Base-by-base conservation (phyloP, 306 rosid genomes). In the Adenanthera pavonina region DNA sequence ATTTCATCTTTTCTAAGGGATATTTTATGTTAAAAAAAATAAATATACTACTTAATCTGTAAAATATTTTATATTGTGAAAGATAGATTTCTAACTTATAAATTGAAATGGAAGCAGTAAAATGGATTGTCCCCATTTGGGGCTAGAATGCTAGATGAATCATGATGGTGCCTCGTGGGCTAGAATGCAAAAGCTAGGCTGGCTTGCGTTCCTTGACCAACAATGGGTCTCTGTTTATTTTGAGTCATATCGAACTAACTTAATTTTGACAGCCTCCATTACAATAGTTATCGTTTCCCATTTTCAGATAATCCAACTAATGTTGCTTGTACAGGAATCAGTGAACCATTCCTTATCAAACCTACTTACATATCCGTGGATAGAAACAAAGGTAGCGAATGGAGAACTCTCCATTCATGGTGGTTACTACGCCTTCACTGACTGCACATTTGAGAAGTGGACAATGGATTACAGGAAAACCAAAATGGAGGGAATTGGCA, bases 361-460 rank as follows among this genome's bases (percentile, higher is more conserved):
- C 90, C 90, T 95, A 52, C 97, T 95, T 69, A 81, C 91, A n/a
- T 95, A 95, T 78, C 98, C 99, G 0, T 95, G 99, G 99, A 92
- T 95, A 65, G 92, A 91, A 87, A 92, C 92, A 85, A 95, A 90
- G 69, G 96, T 95, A 79, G 90, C 86, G 59, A 87, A 83, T 8
- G 97, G 88, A 60, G 74, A 86, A 83, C 93, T 93, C 34, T 82
- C 74, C 69, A 61, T 95, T 77, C 99, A 95, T 69, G 99, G 98
- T 68, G 96, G 98, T 53, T 95, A 95, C 86, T 95, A 95, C 70
- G 89, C 93, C 90, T 95, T 95, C 57, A 87, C 88, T 54, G 88
- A 95, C 51, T 93, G 99, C 87, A 85, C 99, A 69, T 95, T 95
- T 72, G 99, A 95, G 93, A 95, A 95, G 79, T 95, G 99, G 99